A percentile compares a stretch with the other conserved stretches of the same genome.
phyloP scores from a whole-genome alignment of 2,329 filamentous ascomycete genomes.

The Exserohilum rostratum region DNA sequence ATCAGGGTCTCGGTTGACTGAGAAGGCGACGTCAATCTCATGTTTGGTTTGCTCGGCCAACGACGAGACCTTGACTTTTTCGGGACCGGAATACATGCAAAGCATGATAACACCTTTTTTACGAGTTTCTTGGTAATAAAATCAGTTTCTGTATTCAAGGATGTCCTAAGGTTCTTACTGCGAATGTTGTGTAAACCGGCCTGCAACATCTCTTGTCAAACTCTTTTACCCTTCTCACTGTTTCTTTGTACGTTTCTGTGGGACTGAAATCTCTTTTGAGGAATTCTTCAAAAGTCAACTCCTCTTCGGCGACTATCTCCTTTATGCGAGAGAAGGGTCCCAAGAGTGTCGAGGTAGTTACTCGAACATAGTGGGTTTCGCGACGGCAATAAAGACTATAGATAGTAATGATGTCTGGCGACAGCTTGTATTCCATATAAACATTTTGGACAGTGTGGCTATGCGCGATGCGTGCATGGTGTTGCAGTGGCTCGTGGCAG shows the following conservation, averaged over 20 bases:
- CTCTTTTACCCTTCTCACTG: background rate
- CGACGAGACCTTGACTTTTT: background rate
- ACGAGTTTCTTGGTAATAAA: background rate
- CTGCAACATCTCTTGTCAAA: background rate
- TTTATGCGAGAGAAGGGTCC: background rate
- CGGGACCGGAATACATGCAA: background rate
- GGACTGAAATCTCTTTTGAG: background rate
- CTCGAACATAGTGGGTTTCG: background rate
- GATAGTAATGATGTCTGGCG: background rate
- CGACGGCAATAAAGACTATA: background rate
- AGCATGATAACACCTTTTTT: background rate
- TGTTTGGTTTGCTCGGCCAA: background rate
- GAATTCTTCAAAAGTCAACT: background rate
- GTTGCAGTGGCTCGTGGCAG: background rate
- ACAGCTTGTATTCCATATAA: background rate
- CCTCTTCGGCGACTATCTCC: background rate
- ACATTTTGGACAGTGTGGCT: background rate
- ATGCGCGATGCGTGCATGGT: background rate
- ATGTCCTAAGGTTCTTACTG: background rate
- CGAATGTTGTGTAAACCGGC: background rate
- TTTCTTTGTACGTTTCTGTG: background rate
- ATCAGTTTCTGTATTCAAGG: background rate
- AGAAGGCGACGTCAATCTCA: background rate
- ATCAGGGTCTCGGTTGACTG: background rate
- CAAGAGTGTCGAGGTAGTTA: background rate